Evolutionary conservation across 805 yeast genomes (phyloP).

Genomic region (Isabelozyma gotoi): DNA sequence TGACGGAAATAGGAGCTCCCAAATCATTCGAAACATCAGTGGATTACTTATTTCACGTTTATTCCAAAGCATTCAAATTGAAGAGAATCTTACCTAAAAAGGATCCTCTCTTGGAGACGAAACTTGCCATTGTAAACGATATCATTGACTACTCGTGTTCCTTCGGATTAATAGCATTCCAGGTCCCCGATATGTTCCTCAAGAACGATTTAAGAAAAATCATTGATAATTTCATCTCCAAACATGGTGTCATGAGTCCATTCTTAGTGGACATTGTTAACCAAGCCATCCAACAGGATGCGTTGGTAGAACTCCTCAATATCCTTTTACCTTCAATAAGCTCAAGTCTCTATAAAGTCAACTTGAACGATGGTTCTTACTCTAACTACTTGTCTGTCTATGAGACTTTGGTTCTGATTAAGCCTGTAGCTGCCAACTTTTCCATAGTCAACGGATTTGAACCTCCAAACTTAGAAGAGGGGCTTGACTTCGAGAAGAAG

Average conservation of each 20-base stretch:
- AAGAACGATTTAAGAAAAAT: slow-evolving; percentile 35
- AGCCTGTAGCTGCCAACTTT: slow-evolving; percentile 59
- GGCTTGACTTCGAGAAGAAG: slow-evolving; percentile 54
- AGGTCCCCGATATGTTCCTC: slow-evolving; percentile 62
- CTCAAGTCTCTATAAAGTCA: slow-evolving; percentile 31
- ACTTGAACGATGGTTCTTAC: slow-evolving; percentile 52
- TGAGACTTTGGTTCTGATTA: slow-evolving; percentile 58
- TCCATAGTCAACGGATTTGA: slow-evolving; percentile 58
- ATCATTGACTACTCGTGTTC: slow-evolving; percentile 51
- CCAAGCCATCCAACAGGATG: slow-evolving; percentile 66
- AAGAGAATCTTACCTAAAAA: slow-evolving; percentile 46
- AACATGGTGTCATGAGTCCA: slow-evolving; percentile 16
- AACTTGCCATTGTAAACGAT: slow-evolving; percentile 45
- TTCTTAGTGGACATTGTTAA: slow-evolving; percentile 57
- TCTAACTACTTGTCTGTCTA: slow-evolving; percentile 53
- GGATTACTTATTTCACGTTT: slow-evolving; percentile 46
- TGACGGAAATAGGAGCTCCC: slow-evolving; percentile 55
- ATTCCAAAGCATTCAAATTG: slow-evolving; percentile 38
- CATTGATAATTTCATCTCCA: slow-evolving; percentile 22
- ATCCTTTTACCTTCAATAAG: slow-evolving; percentile 50
- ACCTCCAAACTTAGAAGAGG: slow-evolving; percentile 38
- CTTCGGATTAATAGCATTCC: slow-evolving; percentile 68
- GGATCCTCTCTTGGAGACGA: slow-evolving; percentile 35
- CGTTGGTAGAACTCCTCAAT: slow-evolving; percentile 58
- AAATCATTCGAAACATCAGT: slow-evolving; percentile 34